These are phyloP conservation scores for Dalbergia cochinchinensis DNA, from an alignment of 306 rosid species.

Conservation along the genomic window DNA sequence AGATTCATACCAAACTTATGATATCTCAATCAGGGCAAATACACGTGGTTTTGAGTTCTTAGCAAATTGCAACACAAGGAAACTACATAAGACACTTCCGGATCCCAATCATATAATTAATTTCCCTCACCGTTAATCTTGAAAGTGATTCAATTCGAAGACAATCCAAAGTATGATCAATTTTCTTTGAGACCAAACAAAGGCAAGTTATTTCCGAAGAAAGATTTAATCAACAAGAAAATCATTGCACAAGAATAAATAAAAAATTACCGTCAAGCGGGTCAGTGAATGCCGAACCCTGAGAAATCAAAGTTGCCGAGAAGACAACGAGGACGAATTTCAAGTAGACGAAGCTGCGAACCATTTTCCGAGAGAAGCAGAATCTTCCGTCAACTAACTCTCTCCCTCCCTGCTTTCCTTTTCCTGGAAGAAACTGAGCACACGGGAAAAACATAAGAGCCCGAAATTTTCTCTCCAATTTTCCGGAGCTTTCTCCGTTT, in stretches of 20 bases:
- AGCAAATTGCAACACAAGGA: not conserved
- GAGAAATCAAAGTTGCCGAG: conserved; percentile 55
- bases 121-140: not conserved
- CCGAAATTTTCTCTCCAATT: conserved; percentile 22
- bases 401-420: conserved; percentile 33
- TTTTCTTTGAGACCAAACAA: conserved; percentile 28
- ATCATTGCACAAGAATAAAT: conserved; percentile 12
- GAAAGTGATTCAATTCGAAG: conserved; percentile 6
- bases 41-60: not conserved
- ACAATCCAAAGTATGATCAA: not conserved
- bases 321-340: conserved; percentile 46
- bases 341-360: conserved; percentile 13
- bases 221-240: not conserved
- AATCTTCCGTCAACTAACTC: conserved; percentile 19
- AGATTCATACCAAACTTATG: not conserved
- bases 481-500: conserved; percentile 41
- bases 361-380: conserved; percentile 52
- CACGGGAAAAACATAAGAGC: not conserved
- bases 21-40: not conserved
- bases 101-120: not conserved
- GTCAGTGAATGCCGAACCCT: conserved; percentile 62
- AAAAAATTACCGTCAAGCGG: conserved; percentile 65
- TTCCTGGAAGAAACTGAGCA: conserved; percentile 11
- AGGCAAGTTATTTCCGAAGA: not conserved
- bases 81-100: not conserved